A percentile compares a stretch with the other conserved stretches of the same genome.
These are phyloP conservation scores for Pyricularia pennisetigena DNA, from an alignment of 2,329 filamentous ascomycete genomes.

Conservation along the genomic window DNA sequence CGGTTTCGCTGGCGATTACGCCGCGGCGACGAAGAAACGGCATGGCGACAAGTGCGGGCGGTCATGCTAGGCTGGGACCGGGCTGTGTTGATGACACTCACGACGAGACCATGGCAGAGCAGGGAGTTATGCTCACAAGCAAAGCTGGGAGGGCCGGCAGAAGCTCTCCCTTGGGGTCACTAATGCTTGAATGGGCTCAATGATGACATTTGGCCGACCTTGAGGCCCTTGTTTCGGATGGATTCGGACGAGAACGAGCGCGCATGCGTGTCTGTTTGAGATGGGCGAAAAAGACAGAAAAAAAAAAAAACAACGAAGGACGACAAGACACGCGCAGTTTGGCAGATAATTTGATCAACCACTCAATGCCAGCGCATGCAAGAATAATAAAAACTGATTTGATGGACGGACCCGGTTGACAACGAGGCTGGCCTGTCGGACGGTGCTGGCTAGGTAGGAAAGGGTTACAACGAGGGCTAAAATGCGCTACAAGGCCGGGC, in stretches of 20 bases:
- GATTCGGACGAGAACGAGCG: not conserved
- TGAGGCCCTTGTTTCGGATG: not conserved
- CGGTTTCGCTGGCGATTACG: constrained; percentile 48
- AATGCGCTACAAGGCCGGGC: not conserved
- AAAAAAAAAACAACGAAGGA: not conserved
- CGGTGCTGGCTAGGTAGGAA: not conserved
- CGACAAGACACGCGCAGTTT: not conserved
- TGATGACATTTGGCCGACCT: not conserved
- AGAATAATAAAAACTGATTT: not conserved
- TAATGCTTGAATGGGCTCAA: not conserved
- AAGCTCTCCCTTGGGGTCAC: not conserved
- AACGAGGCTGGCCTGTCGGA: not conserved
- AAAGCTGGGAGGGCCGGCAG: not conserved
- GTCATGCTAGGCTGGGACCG: constrained; percentile 11
- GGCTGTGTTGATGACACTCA: not conserved
- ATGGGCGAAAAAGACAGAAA: not conserved
- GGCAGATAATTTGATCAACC: not conserved
- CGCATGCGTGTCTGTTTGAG: not conserved
- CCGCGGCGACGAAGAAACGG: constrained; percentile 53
- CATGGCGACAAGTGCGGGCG: constrained; percentile 29
- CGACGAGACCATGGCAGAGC: constrained; percentile 4
- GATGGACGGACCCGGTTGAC: not conserved
- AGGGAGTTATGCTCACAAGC: not conserved
- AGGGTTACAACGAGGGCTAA: not conserved
- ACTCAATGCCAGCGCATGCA: not conserved